Evolutionary conservation across 179 eudicot genomes (phyloP), one percentile per base, ranked within the genome.

Genomic region (Silene noctiflora): DNA sequence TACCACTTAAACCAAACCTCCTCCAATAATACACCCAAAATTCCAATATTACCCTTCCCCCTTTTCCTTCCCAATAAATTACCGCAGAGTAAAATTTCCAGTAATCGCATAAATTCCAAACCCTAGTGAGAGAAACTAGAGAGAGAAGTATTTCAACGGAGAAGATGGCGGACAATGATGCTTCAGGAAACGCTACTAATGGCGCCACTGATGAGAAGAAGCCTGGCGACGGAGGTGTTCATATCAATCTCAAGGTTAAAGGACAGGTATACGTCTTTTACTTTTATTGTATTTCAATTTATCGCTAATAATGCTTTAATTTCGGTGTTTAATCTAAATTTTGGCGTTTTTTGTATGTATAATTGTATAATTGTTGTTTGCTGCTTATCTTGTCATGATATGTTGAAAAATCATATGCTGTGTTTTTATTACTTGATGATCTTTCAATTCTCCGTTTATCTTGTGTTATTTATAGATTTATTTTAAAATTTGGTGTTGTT

Each of bases 231-330:
- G 75, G 71, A 5, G 17, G 75, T 19, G 77, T 63, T 31, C 84
- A 81, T 14, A 81, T 84, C 72, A 84, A 84, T 39, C 84, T 81
- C 76, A 81, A 84, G 58, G 86, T 84, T 68, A 84, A 84, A 66
- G 86, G 84, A 42, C 86, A 84, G 87, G 87, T 84, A 8, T 71
- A 4, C 21, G 48, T 11, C n/a, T 24, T 55, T 58, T 48, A 14
- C 21, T 3, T 11, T 12, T 46, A 55, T 63, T 27, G 8, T 27
- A 4, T 5, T 48, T 21, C 4, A 2, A 1, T 31, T 35, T 13
- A 14, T 11, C 31, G 51, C 25, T 70, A 9, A 4, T 51, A 1
- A 33, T 46, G 53, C 53, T 11, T 12, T 51, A 51, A 13, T 11
- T 51, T 51, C 17, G 42, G 53, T 16, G 53, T 46, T 46, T 46